Conservation (phyloP, 225 moss, liverwort and hornwort genomes). For the Physcomitrellopsis africana region DNA sequence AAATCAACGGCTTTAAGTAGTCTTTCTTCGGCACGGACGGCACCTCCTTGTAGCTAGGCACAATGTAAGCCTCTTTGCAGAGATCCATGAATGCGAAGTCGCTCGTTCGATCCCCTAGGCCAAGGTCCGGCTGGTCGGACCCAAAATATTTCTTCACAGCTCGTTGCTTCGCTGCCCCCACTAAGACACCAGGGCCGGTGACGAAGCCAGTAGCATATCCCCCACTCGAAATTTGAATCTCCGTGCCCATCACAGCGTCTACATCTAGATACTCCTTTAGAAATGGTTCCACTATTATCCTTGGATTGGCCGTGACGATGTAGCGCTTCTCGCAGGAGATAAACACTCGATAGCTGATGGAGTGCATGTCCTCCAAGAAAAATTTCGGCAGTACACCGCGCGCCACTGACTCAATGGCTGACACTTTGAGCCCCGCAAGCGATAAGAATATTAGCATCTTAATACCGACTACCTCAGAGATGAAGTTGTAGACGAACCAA, state of each 20-base stretch:
- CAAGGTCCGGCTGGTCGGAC: conserved; percentile 63
- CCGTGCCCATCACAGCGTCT: conserved; percentile 75
- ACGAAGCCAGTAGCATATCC: conserved; percentile 78
- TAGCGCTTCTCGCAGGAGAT: conserved; percentile 65
- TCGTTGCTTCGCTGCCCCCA: conserved; percentile 54
- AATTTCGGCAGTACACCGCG: conserved; percentile 85
- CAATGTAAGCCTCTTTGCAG: conserved; percentile 77
- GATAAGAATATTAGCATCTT: conserved; percentile 79
- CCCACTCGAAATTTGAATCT: conserved; percentile 50
- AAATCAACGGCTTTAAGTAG: conserved; percentile 76
- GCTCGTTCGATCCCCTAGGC: conserved; percentile 65
- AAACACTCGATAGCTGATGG: conserved; percentile 62
- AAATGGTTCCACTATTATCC: conserved; percentile 86
- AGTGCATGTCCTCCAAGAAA: conserved; percentile 84
- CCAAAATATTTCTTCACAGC: conserved; percentile 71
- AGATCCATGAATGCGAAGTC: conserved; percentile 73
- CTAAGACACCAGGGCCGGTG: conserved; percentile 54
- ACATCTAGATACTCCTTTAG: conserved; percentile 70
- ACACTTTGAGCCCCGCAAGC: conserved; percentile 58
- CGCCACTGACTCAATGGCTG: conserved; percentile 71
- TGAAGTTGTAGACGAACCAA: conserved; percentile 61
- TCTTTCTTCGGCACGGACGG: conserved; percentile 54
- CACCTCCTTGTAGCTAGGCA: conserved; percentile 42
- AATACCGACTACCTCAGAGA: conserved; percentile 65
- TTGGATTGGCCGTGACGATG: conserved; percentile 79